These are phyloP conservation scores for Mollisia scopiformis DNA, from an alignment of 2,329 filamentous ascomycete genomes.

Conservation along the genomic window DNA sequence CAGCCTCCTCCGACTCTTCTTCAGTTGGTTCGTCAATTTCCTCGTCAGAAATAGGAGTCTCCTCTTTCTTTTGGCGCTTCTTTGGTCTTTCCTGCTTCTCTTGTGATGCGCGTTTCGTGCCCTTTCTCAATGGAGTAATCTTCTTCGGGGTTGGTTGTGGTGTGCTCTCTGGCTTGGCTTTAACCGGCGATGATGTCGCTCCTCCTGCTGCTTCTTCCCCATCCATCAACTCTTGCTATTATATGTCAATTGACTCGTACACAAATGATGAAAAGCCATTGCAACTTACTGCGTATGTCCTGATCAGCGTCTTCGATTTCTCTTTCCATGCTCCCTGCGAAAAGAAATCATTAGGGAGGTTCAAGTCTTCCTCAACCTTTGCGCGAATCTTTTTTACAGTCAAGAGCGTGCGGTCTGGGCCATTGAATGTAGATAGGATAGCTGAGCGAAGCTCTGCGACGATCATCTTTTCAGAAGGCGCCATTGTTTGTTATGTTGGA, in stretches of 20 bases:
- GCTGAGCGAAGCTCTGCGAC: not conserved
- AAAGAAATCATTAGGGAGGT: conserved; percentile 55
- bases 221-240: conserved; percentile 17
- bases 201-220: conserved; percentile 20
- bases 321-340: conserved; percentile 55
- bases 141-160: conserved; percentile 11
- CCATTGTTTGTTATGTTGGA: not conserved
- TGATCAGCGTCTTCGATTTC: conserved; percentile 61
- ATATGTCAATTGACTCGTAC: conserved; percentile 4
- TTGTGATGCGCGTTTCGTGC: conserved; percentile 41
- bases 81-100: conserved; percentile 41
- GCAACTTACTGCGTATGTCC: conserved; percentile 52
- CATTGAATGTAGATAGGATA: conserved; percentile 25
- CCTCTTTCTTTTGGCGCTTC: conserved; percentile 36
- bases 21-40: conserved; percentile 17
- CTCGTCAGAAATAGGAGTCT: conserved; percentile 25
- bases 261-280: not conserved
- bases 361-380: conserved; percentile 51
- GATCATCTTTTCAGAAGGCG: not conserved
- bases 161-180: conserved; percentile 9
- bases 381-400: conserved; percentile 62
- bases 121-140: conserved; percentile 49
- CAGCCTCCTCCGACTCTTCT: conserved; percentile 12
- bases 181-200: conserved; percentile 4
- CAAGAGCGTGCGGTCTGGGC: conserved; percentile 44